Base-by-base conservation (phyloP, 352 stramenopile species). In the Phytophthora europaea region DNA sequence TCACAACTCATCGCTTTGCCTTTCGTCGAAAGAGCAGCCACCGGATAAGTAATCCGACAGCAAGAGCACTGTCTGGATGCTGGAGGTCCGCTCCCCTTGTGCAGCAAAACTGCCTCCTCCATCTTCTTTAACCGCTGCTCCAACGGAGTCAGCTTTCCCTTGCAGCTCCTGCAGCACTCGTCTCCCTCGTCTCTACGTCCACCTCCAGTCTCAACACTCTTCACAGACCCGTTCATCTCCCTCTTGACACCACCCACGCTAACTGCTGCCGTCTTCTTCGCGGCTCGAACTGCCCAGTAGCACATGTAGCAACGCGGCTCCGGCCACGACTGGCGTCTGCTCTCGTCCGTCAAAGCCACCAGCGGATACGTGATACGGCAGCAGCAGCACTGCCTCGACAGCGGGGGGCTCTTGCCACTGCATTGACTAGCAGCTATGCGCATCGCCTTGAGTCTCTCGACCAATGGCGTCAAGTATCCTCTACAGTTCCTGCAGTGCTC, bases 231-330 rank as follows among this genome's bases (percentile, higher is more conserved):
- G 12, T 59, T 31, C 18, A n/a, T 26, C 52, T 23, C 34, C 23
- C 52, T 69, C 23, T 69, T 64, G 47, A 40, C 65, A 23, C 48
- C 65, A 61, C 26, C 26, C 16, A 23, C 34, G 38, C 26, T 18
- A 28, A 26, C 22, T 33, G 0, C 9, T n/a, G 3, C 16, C 36
- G 7, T 23, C 9, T 64, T 65, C 43, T 53, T 48, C 18, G 31
- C 48, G 15, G 38, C 23, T 58, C 13, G 67, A n/a, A 15, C 33
- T 9, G 60, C 28, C 59, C 67, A 73, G 43, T 69, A 70, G 43
- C 67, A 75, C 67, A 66, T 70, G 45, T 70, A 70, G 55, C 67
- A 75, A 50, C 61, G 61, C 5, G 67, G 61, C 36, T 66, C 7
- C 9, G 15, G 16, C 51, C 38, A 65, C n/a, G 23, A n/a, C 26